Base-by-base conservation (phyloP, 768 basidiomycete genomes). In the Trametes meyenii region DNA sequence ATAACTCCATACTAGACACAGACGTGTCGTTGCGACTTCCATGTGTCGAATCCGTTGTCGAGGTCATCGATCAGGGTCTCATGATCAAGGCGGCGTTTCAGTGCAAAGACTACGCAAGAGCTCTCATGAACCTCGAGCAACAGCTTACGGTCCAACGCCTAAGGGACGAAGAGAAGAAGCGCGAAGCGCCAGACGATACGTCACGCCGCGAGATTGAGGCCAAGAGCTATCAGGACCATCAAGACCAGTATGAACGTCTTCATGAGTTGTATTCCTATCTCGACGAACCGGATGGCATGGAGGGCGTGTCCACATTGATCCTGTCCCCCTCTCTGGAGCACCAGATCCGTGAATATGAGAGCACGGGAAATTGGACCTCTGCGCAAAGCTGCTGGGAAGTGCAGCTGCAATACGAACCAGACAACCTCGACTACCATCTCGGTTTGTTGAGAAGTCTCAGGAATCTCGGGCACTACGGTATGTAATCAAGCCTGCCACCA, bases 321-420 rank as follows among this genome's bases (percentile, higher is more conserved):
- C 76, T 98, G 13, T 86, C 90, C 0, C 97, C 97, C 0, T 92
- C 92, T 3, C 74, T 98, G 49, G 93, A 98, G 66, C 94, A 97
- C 73, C 94, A 97, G 73, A 98, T 99, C 62, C 88, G 97, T 44
- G 92, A 98, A 70, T 97, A 99, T 68, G 97, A 99, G 73, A 96
- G 90, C 66, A 96, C 92, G 2, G 97, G 97, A 0, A 83, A 88
- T 44, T 99, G 97, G 97, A 98, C 97, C 2, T 90, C 95, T 10
- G 96, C 97, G 8, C 97, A 98, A 74, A 98, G 96, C 70, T 99
- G 97, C 69, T 99, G 97, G 97, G 97, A 99, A 74, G 88, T 98
- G 13, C 84, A 89, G 50, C 80, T 99, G 16, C 96, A 98, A 70
- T 87, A 92, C 60, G 86, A 87, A 21, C 96, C 96, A 0, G 87